Percentiles rank a stretch among this genome's conserved stretches.
These are phyloP conservation scores for Fusarium palustre DNA, from an alignment of 2,329 filamentous ascomycete species.

Conservation along the genomic window DNA sequence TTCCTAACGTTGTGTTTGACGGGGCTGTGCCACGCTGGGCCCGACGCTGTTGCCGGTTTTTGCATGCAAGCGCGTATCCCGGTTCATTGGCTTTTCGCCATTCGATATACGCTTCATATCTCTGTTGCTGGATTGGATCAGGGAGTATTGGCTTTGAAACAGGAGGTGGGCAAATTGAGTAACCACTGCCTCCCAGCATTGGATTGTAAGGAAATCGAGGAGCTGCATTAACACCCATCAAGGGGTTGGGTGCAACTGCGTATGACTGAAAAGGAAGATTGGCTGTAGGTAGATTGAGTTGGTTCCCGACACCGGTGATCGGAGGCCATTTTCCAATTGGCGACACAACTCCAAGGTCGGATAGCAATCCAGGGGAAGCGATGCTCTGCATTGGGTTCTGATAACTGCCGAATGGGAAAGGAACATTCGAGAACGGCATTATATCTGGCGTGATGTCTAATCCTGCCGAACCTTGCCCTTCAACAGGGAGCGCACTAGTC, in stretches of 20 bases:
- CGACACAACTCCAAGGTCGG: conserved; percentile 12
- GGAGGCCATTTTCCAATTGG: neutral
- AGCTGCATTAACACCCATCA: neutral
- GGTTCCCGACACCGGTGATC: conserved; percentile 5
- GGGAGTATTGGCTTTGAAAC: conserved; percentile 57
- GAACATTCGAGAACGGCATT: neutral
- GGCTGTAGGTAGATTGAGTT: neutral
- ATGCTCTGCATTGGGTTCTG: neutral
- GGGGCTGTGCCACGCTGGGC: conserved; percentile 44
- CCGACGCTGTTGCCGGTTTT: conserved; percentile 57
- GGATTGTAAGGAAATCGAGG: conserved; percentile 6
- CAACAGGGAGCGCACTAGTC: neutral
- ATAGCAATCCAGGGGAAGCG: conserved; percentile 7
- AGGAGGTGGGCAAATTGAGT: conserved; percentile 24
- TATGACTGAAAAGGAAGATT: conserved; percentile 11
- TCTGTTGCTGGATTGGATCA: conserved; percentile 57
- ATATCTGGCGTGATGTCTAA: neutral
- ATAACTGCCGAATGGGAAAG: neutral
- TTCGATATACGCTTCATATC: conserved; percentile 62
- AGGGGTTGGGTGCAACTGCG: neutral
- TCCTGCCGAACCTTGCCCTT: neutral
- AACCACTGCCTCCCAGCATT: neutral
- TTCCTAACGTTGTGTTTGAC: conserved; percentile 7
- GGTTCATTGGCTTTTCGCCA: conserved; percentile 62
- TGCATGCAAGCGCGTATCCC: conserved; percentile 61